Base-by-base conservation (phyloP, 176 grass and related monocot genomes). In the Puccinellia tenuiflora region DNA sequence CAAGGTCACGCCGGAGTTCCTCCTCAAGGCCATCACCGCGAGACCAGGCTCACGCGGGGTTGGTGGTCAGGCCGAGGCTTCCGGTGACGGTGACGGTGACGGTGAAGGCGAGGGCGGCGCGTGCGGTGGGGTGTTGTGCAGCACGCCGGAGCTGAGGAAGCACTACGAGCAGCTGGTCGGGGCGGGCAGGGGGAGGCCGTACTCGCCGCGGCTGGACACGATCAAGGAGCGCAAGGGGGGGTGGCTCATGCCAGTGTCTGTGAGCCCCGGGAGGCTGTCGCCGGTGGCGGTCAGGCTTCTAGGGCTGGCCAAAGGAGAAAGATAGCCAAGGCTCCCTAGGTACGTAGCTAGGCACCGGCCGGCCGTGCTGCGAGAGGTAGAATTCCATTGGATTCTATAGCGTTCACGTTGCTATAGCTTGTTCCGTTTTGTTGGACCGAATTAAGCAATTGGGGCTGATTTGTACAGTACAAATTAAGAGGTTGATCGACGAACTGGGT, bases 81-180 rank as follows among this genome's bases (percentile, higher is more conserved):
- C 20, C 7, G 63, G 22, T 14, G 66, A 69, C 0, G 56, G 63
- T 13, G 76, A 69, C n/a, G n/a, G n/a, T 11, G 63, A 20, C 7
- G 63, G 22, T 14, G 66, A 69, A 0, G 56, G 63, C 18, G 76
- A 69, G 20, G 53, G 78, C 62, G 62, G 54, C 9, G 76, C 76
- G 4, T 65, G 83, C 62, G 62, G 15, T 14, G 73, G 51, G 16
- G 33, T 21, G 80, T 72, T 97, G 53, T 97, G 95, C 47, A 97
- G 95, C 86, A 97, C 95, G 61, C 92, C 95, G 20, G 95, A 97
- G 90, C 69, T 97, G 83, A 81, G 89, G 88, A 97, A 97, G 92
- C 95, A 97, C 84, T 97, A 97, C 81, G 92, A 89, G 29, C 95
- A 92, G 92, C 85, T 97, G 46, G 95, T 97, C 26, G 88, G 95